phyloP scores from a whole-genome alignment of 495 filamentous ascomycete species.

The Jackrogersella minutella region DNA sequence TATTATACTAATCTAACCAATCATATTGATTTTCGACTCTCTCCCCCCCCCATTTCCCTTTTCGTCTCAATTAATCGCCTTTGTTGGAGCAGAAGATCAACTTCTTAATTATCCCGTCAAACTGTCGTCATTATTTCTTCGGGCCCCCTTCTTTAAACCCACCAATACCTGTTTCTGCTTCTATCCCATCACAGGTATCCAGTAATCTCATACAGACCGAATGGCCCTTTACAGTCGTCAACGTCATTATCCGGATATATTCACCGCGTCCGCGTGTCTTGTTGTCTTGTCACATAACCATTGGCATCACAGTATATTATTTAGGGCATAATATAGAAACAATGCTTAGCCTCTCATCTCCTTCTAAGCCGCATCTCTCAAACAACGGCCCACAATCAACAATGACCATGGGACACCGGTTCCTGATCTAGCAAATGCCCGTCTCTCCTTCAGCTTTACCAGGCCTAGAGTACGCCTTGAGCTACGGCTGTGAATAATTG shows the following conservation, averaged over 20 bases:
- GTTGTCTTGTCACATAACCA: not conserved
- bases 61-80: conserved; percentile 36
- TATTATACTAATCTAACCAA: conserved; percentile 21
- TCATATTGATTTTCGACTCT: not conserved
- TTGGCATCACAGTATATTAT: not conserved
- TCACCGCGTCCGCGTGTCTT: too few species aligned
- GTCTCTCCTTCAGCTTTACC: conserved; percentile 8
- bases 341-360: conserved; percentile 9
- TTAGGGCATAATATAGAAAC: not conserved
- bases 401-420: not conserved
- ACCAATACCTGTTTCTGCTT: conserved; percentile 6
- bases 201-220: conserved; percentile 12
- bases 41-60: conserved; percentile 39
- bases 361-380: conserved; percentile 9
- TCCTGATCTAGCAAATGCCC: conserved; percentile 14
- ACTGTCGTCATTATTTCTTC: conserved; percentile 36
- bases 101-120: conserved; percentile 19
- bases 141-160: conserved; percentile 3
- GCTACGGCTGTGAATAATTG: conserved; percentile 11
- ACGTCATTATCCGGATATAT: too few species aligned
- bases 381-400: conserved; percentile 21
- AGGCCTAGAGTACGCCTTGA: conserved; percentile 9
- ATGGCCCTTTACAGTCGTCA: too few species aligned
- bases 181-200: not conserved
- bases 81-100: conserved; percentile 16